Percentiles rank a stretch among this genome's conserved stretches.
Conservation (phyloP, 208 protist species). For the Crithidia fasciculata region DNA sequence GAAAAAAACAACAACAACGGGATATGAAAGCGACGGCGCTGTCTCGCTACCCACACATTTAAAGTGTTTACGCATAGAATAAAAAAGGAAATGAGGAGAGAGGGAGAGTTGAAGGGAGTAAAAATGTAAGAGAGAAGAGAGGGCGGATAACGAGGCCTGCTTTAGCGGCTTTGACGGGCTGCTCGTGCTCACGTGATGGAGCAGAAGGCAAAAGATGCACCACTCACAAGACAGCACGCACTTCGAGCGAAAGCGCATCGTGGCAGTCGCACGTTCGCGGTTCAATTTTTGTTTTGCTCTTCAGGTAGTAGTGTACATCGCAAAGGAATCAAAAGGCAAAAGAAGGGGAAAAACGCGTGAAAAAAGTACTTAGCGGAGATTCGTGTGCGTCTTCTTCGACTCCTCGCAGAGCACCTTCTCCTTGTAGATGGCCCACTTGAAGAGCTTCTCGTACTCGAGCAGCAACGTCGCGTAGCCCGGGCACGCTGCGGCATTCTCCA, state of each 20-base stretch:
- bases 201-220: no score
- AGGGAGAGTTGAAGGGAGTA: no score
- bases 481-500: constrained; percentile 40
- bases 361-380: constrained; percentile 6
- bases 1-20: background rate
- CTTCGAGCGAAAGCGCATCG: background rate
- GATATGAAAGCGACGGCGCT: background rate
- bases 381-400: constrained; percentile 14
- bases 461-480: constrained; percentile 36
- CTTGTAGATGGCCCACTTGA: constrained; percentile 52
- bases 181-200: no score
- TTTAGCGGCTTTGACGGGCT: no score
- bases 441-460: constrained; percentile 48
- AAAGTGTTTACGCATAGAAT: no score
- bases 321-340: background rate
- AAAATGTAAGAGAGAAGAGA: no score
- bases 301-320: constrained; percentile 3
- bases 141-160: no score
- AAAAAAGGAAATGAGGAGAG: no score
- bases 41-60: no score
- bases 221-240: background rate
- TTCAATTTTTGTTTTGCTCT: background rate
- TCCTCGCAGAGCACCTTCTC: constrained; percentile 36
- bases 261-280: background rate
- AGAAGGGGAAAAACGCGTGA: background rate